A percentile compares a stretch with the other conserved stretches of the same genome.
Evolutionary conservation across 2,329 filamentous ascomycete genomes (phyloP).

Genomic region (Bipolaris gigantea): DNA sequence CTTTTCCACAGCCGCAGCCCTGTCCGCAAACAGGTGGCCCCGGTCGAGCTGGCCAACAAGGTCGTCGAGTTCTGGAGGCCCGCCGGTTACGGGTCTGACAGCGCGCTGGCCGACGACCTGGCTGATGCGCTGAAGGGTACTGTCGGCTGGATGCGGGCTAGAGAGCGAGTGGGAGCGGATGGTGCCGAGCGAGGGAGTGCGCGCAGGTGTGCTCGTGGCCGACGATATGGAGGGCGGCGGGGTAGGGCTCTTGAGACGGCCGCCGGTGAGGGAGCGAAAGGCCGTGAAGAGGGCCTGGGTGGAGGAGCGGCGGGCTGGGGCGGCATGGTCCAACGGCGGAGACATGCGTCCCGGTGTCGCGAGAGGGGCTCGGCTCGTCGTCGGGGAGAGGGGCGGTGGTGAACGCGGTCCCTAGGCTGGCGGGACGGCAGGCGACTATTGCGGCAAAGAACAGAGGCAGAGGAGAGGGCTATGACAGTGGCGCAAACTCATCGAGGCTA

Average conservation of each 20-base stretch:
- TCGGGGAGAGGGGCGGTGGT: not conserved
- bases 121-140: slow-evolving; percentile 31
- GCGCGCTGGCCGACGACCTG: slow-evolving; percentile 24
- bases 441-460: slow-evolving; percentile 4
- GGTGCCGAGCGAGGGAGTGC: slow-evolving; percentile 33
- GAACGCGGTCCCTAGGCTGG: not conserved
- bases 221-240: slow-evolving; percentile 38
- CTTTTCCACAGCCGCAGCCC: slow-evolving; percentile 36
- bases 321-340: slow-evolving; percentile 41
- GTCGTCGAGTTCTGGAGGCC: slow-evolving; percentile 41
- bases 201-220: slow-evolving; percentile 35
- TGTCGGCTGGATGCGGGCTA: slow-evolving; percentile 31
- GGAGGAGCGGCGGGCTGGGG: slow-evolving; percentile 45
- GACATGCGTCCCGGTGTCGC: slow-evolving; percentile 38
- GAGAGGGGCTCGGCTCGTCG: not conserved
- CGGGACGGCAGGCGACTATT: not conserved
- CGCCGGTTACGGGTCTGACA: slow-evolving; percentile 34
- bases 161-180: slow-evolving; percentile 24
- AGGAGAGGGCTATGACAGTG: slow-evolving; percentile 14
- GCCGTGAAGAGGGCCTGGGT: slow-evolving; percentile 44
- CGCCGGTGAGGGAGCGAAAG: slow-evolving; percentile 43
- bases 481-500: slow-evolving; percentile 22
- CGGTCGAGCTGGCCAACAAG: slow-evolving; percentile 38
- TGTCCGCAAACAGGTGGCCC: slow-evolving; percentile 29
- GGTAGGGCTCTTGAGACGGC: slow-evolving; percentile 40